phyloP scores from a whole-genome alignment of 225 moss, liverwort and hornwort genomes.

The Bryoerythrophyllum caledonicum region DNA sequence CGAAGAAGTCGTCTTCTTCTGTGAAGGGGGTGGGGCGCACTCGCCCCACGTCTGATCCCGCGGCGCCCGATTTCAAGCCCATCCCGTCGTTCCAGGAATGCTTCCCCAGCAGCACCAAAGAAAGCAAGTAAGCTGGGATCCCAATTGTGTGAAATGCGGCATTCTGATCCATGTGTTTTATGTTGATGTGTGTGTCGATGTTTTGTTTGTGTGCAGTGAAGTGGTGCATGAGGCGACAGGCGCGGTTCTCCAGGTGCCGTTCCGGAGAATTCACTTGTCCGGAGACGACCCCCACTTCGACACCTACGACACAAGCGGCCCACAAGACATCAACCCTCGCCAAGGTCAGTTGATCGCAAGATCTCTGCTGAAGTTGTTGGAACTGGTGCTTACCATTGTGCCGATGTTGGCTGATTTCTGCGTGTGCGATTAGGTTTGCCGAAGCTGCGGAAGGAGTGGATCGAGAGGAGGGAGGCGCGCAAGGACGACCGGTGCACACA shows the following conservation, averaged over 20 bases:
- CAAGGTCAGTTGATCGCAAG: conserved; percentile 33
- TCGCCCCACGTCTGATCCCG: conserved; percentile 71
- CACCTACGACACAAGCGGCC: conserved; percentile 88
- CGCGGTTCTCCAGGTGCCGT: conserved; percentile 62
- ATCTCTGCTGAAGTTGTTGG: not conserved
- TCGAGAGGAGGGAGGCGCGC: conserved; percentile 60
- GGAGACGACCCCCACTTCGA: conserved; percentile 89
- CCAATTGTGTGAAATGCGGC: not conserved
- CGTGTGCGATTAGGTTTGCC: conserved; percentile 57
- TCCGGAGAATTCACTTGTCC: conserved; percentile 83
- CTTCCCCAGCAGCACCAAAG: conserved; percentile 85
- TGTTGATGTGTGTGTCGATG: not conserved
- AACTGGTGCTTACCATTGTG: not conserved
- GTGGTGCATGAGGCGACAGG: conserved; percentile 72
- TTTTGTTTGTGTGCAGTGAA: conserved; percentile 45
- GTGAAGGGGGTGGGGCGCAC: conserved; percentile 59
- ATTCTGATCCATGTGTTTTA: no score
- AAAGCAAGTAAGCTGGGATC: conserved; percentile 45
- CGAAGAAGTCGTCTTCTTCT: conserved; percentile 27
- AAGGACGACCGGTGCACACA: conserved; percentile 77
- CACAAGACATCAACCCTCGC: conserved; percentile 61
- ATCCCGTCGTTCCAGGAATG: conserved; percentile 88
- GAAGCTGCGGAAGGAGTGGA: conserved; percentile 80
- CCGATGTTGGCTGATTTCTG: not conserved
- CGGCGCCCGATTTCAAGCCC: conserved; percentile 80